Conservation (phyloP, 106 monocot species). For the Acanthochlamys bracteata region DNA sequence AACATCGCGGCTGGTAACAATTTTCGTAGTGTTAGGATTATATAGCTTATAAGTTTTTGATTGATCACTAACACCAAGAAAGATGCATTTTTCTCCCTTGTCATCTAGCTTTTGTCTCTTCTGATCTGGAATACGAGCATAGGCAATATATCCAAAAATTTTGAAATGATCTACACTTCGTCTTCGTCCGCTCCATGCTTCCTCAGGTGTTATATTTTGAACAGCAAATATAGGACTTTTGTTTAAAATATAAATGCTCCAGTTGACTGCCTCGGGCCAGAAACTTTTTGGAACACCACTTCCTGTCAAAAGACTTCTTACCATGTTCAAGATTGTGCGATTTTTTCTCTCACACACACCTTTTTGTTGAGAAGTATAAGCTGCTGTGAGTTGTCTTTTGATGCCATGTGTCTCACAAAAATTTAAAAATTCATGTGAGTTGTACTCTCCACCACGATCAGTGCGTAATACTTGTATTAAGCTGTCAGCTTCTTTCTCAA, state of each 20-base stretch:
- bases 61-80: background rate
- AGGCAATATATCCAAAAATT: conserved; percentile 12
- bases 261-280: background rate
- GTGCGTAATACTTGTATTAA: background rate
- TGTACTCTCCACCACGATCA: conserved; percentile 10
- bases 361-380: conserved; percentile 6
- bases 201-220: conserved; percentile 1
- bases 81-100: conserved; percentile 1
- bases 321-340: conserved; percentile 5
- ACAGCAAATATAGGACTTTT: background rate
- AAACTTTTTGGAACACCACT: conserved; percentile 3
- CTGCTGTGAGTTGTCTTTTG: conserved; percentile 4
- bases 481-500: background rate
- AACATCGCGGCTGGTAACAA: background rate
- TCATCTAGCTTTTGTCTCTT: conserved; percentile 4
- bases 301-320: background rate
- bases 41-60: conserved; percentile 11
- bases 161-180: background rate
- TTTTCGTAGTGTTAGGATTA: conserved; percentile 8
- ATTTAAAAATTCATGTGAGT: conserved; percentile 1
- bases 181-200: conserved; percentile 3
- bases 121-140: background rate
- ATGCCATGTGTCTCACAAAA: conserved; percentile 11
- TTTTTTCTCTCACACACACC: background rate
- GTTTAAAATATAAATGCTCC: conserved; percentile 10